These are phyloP conservation scores for Coemansia sp. DNA, from an alignment of 371 early-diverging fungal species.

Conservation along the genomic window DNA sequence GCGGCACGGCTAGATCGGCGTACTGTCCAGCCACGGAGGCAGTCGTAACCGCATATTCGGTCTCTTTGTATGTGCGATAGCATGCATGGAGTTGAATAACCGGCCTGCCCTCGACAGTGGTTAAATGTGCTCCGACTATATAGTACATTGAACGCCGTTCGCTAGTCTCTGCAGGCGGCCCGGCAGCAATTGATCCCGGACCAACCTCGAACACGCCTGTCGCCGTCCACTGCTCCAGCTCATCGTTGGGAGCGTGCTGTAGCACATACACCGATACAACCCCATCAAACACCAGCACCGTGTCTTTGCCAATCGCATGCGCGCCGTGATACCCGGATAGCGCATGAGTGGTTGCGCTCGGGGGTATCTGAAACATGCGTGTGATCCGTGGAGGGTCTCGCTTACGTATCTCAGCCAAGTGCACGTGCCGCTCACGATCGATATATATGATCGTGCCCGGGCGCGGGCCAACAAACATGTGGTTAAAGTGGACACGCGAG, in stretches of 20 bases:
- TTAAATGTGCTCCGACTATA: constrained; percentile 24
- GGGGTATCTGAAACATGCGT: constrained; percentile 53
- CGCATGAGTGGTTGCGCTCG: constrained; percentile 40
- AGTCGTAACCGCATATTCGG: neutral
- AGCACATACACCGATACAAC: constrained; percentile 26
- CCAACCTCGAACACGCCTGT: constrained; percentile 28
- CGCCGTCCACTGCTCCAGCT: constrained; percentile 14
- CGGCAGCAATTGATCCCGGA: constrained; percentile 26
- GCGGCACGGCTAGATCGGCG: neutral
- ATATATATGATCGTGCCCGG: constrained; percentile 29
- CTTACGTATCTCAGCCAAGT: constrained; percentile 22
- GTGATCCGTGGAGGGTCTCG: constrained; percentile 50
- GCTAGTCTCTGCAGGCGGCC: constrained; percentile 1
- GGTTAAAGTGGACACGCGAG: constrained; percentile 68
- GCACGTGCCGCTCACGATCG: constrained; percentile 28
- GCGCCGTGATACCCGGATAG: constrained; percentile 53
- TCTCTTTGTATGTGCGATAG: constrained; percentile 37
- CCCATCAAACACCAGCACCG: constrained; percentile 32
- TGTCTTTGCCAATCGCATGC: constrained; percentile 12
- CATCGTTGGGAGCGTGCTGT: neutral
- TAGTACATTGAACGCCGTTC: constrained; percentile 19
- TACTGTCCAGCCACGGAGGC: neutral
- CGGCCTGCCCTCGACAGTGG: neutral
- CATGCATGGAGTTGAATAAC: constrained; percentile 45
- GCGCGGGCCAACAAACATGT: constrained; percentile 56